Evolutionary conservation across 805 yeast species (phyloP), one percentile per base, ranked within the genome.

Genomic region (Limtongia smithiae): DNA sequence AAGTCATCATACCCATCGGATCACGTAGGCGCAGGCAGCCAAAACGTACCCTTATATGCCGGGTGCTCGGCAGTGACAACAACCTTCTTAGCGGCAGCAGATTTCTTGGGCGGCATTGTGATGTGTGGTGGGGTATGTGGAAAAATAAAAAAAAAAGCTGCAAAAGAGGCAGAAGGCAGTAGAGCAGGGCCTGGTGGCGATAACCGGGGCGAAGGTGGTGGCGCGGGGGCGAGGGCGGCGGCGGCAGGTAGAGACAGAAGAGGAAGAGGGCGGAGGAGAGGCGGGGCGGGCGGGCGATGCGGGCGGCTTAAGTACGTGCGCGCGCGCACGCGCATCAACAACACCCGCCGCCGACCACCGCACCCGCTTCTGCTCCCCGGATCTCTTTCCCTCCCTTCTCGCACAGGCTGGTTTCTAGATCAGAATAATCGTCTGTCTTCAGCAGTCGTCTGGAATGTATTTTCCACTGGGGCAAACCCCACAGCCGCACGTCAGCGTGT

Each of bases 41-140:
- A 30, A 33, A 27, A 62, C 68, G 51, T 62, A 65, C 69, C 71
- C 58, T 68, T 69, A 62, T 69, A 69, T 24, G 71, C 61, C 39
- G 68, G 68, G 37, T 65, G 69, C 43, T 55, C 60, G 35, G 54
- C 38, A 38, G 54, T 37, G 20, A 64, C 55, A 22, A 57, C 58
- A 32, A 59, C 54, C 60, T 61, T 62, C 59, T 59, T 62, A 22
- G 60, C 11, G 38, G 58, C 37, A 31, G 44, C 22, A 28, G 47
- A 24, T 40, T 56, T 52, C 58, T 61, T 61, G 21, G 65, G 57
- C 12, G 62, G 55, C 61, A 53, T 60, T 22, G 49, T 33, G 41
- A 36, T n/a, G 18, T 3, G 46, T 12, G 24, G 17, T 11, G 33
- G 21, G 21, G 25, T 44, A 12, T 9, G n/a, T 17, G 21, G 41